Evolutionary conservation across 2,329 filamentous ascomycete species (phyloP), one percentile per base, ranked within the genome.

Genomic region (Passalora sequoiae): DNA sequence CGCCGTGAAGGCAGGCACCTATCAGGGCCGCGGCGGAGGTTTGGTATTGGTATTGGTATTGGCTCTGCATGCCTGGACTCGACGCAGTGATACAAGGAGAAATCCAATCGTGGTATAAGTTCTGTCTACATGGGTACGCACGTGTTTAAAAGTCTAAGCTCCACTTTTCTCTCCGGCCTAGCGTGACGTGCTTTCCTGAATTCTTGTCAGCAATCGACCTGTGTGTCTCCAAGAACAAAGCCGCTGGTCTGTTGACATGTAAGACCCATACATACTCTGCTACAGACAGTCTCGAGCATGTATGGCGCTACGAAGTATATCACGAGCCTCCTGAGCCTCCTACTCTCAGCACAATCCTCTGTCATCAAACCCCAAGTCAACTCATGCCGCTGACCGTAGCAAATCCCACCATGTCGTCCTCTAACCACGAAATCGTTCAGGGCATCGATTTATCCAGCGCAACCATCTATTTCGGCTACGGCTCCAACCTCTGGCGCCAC

Each of bases 401-500:
- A 13, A 35, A 22, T 6, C 10, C 36, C 17, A 28, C 29, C 25
- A 46, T 31, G 35, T 27, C 36, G 3, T 27, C 35, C 13, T 13
- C 35, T 20, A 35, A 9, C 35, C n/a, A n/a, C n/a, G n/a, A n/a
- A n/a, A 19, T 16, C 13, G 17, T 27, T 7, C 24, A 27, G 12
- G 24, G 24, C 12, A 27, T 27, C 24, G 24, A 27, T 12, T 12
- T 27, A 6, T 27, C 35, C 5, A 46, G 36, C 28, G 33, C 40
- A 30, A 50, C 38, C n/a, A 68, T 53, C 60, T 38, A 62, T 69
- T 85, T 86, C 59, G 83, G 77, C 56, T 86, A 83, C 64, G 83
- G 83, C 50, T 81, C 76, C 60, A 86, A 86, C 62, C 73, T 86
- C 45, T 84, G 80, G 61, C 72, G 73, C 1, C 64, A 71, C 20